Percentiles rank a stretch among this genome's conserved stretches.
Evolutionary conservation across 2,329 filamentous ascomycete genomes (phyloP).

Genomic region (Diaporthe batatas): DNA sequence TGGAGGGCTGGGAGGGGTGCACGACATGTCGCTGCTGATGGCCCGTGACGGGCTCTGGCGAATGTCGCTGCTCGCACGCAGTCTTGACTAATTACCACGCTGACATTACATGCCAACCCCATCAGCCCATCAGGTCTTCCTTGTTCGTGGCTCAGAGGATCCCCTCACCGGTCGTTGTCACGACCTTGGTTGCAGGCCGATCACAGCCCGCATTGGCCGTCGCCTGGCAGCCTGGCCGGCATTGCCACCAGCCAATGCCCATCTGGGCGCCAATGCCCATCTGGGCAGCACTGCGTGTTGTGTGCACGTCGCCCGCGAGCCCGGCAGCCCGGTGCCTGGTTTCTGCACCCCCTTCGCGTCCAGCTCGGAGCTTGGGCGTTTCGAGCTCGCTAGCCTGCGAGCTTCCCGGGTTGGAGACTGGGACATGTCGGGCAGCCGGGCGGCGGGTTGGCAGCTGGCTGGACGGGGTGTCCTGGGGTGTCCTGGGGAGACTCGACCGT

Average conservation of each 20-base stretch:
- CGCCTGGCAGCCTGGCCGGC: neutral
- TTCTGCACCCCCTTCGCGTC: neutral
- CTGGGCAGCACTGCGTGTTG: no score
- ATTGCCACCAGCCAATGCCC: neutral
- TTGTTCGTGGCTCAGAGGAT: constrained; percentile 16
- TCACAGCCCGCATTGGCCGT: constrained; percentile 13
- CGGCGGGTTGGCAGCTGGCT: constrained; percentile 3
- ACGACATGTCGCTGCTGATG: constrained; percentile 30
- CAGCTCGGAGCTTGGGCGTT: constrained; percentile 24
- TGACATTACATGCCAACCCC: constrained; percentile 29
- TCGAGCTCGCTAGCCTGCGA: neutral
- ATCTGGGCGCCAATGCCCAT: neutral
- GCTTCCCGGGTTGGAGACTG: constrained; percentile 15
- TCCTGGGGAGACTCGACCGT: constrained; percentile 7
- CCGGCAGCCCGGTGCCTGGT: neutral
- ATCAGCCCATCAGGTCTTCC: neutral
- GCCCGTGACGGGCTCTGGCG: constrained; percentile 19
- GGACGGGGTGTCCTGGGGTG: constrained; percentile 14
- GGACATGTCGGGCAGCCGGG: neutral
- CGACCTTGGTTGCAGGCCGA: constrained; percentile 19
- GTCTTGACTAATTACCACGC: constrained; percentile 29
- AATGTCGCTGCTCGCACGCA: constrained; percentile 22
- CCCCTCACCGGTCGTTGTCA: constrained; percentile 20
- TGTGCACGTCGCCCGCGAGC: neutral
- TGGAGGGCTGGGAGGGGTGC: no score